Base-by-base conservation (phyloP, 2,329 filamentous ascomycete species). In the Claviceps cyperi region DNA sequence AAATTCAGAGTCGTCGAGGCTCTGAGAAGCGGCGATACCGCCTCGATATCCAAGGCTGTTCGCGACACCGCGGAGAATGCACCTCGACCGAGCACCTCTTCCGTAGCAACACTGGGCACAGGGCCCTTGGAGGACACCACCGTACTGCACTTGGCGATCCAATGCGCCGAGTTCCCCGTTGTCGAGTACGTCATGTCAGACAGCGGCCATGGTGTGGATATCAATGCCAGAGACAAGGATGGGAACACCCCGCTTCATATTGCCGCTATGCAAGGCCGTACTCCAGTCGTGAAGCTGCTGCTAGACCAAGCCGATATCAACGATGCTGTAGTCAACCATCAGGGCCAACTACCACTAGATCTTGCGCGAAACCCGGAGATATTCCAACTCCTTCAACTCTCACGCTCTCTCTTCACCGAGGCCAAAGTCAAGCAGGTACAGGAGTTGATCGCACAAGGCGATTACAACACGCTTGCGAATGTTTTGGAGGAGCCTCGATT, bases 1-100 rank as follows among this genome's bases (percentile, higher is more conserved):
- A 90, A 94, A 57, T 98, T 98, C 67, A 83, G 90, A 57, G 80
- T 96, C 45, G 95, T 97, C 62, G 92, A 97, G 69, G 85, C 90
- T 41, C 72, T 98, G 56, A 80, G 91, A 56, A 92, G 80, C 64
- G 92, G 92, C 49, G 91, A 98, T 64, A 94, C 88, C 0, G 83
- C 83, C 14, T 86, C 86, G 38, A 96, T 98, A 59, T 87, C 86
- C 32, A 91, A 84, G 63, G 86, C 86, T 1, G 86, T 96, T 56
- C 77, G 83, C 53, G 84, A 89, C 53, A 78, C 76, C 40, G 66
- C 71, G 52, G 71, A 78, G 49, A 66, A 66, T 52, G 69, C 70
- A 46, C 66, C 74, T 47, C 69, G 79, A 66, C 69, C 67, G 57
- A 84, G 75, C 73, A 74, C 74, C 52, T 77, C 77, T 58, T 75